Evolutionary conservation across 2,329 filamentous ascomycete species (phyloP).

Genomic region (Aspergillus luchuensis): DNA sequence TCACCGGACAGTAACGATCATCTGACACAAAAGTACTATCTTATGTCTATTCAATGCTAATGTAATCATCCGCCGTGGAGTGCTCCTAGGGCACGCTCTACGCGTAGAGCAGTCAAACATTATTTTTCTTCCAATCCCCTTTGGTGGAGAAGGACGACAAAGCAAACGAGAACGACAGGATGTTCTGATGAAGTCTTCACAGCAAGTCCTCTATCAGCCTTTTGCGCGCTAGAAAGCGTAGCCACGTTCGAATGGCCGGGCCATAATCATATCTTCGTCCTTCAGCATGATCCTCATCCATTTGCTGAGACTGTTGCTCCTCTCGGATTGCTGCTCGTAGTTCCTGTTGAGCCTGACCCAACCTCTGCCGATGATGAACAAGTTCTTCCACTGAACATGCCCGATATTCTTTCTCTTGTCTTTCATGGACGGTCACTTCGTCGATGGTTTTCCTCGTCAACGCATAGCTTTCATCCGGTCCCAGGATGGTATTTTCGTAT

Average conservation of each 20-base stretch:
- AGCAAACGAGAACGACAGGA: neutral
- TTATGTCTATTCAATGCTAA: no score
- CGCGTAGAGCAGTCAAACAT: neutral
- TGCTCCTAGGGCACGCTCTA: neutral
- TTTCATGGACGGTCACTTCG: constrained; percentile 29
- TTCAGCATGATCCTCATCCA: constrained; percentile 45
- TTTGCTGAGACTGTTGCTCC: constrained; percentile 40
- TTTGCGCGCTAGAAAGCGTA: constrained; percentile 68
- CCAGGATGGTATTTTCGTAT: constrained; percentile 30
- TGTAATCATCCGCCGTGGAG: no score
- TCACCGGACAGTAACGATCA: no score
- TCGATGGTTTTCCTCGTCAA: constrained; percentile 40
- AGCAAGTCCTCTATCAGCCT: constrained; percentile 53
- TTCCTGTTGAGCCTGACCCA: constrained; percentile 34
- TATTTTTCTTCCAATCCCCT: neutral
- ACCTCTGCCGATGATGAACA: constrained; percentile 28
- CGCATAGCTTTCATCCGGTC: constrained; percentile 40
- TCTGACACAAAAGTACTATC: no score
- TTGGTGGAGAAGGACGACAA: neutral
- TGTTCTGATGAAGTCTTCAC: neutral
- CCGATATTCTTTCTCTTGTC: constrained; percentile 27
- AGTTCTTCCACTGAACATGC: constrained; percentile 34
- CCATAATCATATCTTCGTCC: constrained; percentile 64
- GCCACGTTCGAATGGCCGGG: constrained; percentile 68
- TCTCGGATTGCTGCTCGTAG: constrained; percentile 42